Base-by-base conservation (phyloP, 2,329 filamentous ascomycete genomes). In the Cladosporium sp. region DNA sequence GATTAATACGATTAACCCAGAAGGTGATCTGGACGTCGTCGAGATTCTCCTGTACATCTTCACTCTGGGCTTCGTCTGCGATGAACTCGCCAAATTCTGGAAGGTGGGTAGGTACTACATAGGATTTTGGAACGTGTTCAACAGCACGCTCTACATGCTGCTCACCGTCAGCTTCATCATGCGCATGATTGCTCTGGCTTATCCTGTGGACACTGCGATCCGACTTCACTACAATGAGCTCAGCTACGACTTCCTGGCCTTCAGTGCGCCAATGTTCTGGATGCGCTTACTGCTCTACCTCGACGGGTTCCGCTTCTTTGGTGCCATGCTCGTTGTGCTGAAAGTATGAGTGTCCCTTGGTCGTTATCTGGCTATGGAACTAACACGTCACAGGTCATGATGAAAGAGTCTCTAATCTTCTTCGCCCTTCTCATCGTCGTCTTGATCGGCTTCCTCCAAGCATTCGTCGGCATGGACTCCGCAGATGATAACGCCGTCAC, bases 71-170 rank as follows among this genome's bases (percentile, higher is more conserved):
- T 98, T 95, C 69, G 80, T 96, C 32, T 90, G 84, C 62, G 92
- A 98, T 66, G 93, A 97, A 66, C 60, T 85, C 1, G 75, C 84
- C 66, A 98, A 98, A 70, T 81, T 96, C 61, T 95, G 89, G 82
- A 98, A 98, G 68, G 87, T 95, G 11, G 93, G 93, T 9, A 82
- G 87, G 56, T 87, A 86, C 63, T 97, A 97, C 64, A 78, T 98
- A 52, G 86, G 89, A 16, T 98, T 98, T 69, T 97, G 93, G 93
- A 96, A 95, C 64, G 87, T 87, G 19, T 95, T 98, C 76, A 98
- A 98, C 70, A 80, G 81, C 22, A 78, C 85, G 0, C 77, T 98
- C 0, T 98, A 98, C 69, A 71, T 80, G 0, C 76, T 97, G 1
- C 76, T 98, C 33, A 81, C 83, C 0, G 80, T 87, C 3, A 95